phyloP scores from a whole-genome alignment of 164 flowering plant genomes.

The Sextonia rubra region DNA sequence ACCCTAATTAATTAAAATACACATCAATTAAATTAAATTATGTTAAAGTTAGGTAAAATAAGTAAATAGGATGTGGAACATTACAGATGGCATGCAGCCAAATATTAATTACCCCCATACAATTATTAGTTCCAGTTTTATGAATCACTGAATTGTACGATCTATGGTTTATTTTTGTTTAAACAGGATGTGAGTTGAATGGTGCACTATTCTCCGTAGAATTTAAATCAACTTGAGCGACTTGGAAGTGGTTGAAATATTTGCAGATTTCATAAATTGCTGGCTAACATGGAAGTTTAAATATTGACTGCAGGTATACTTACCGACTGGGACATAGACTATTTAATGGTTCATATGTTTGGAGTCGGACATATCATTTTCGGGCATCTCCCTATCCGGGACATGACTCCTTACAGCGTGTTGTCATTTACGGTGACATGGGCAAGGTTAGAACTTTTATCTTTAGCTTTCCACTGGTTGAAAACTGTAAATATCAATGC shows the following conservation, averaged over 20 bases:
- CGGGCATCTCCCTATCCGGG: slow-evolving; percentile 50
- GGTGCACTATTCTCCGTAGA: too few relatives aligned
- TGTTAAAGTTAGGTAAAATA: too few relatives aligned
- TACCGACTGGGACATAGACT: slow-evolving; percentile 43
- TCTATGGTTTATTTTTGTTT: too few relatives aligned
- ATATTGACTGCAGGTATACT: slow-evolving; percentile 30
- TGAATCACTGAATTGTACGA: background rate
- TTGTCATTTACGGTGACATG: slow-evolving; percentile 54
- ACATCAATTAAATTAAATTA: too few relatives aligned
- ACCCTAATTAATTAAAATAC: too few relatives aligned
- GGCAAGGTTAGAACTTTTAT: slow-evolving; percentile 39
- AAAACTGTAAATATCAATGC: background rate
- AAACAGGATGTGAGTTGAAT: background rate
- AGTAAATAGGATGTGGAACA: too few relatives aligned
- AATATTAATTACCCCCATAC: too few relatives aligned
- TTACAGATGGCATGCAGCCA: too few relatives aligned
- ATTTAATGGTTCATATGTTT: slow-evolving; percentile 29
- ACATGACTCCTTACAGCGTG: slow-evolving; percentile 40
- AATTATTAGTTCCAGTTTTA: too few relatives aligned
- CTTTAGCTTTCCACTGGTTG: background rate
- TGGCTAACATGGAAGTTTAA: background rate
- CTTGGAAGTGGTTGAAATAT: background rate
- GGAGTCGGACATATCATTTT: slow-evolving; percentile 34
- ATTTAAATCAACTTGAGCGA: background rate
- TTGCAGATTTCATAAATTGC: background rate